These are phyloP conservation scores for Cryptococcus sp. DNA, from an alignment of 1,284 basidiomycete species.

Conservation along the genomic window DNA sequence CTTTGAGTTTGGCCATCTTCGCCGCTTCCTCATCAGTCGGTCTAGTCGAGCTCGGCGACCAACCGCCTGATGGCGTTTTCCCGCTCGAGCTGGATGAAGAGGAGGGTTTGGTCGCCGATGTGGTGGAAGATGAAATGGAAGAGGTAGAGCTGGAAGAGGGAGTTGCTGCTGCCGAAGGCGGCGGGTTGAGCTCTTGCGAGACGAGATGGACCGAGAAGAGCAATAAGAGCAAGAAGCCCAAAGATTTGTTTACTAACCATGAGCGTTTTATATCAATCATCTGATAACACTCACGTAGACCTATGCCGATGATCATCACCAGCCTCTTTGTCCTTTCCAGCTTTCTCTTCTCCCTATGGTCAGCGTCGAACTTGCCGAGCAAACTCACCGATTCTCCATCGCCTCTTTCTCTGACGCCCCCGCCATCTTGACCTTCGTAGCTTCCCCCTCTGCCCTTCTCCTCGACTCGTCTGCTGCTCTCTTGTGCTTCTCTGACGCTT, in stretches of 20 bases:
- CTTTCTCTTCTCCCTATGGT: constrained; percentile 27
- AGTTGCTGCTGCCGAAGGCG: background rate
- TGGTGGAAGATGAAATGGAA: constrained; percentile 3
- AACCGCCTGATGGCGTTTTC: too few species aligned
- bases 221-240: constrained; percentile 29
- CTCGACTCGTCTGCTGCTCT: constrained; percentile 2
- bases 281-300: constrained; percentile 22
- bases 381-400: constrained; percentile 14
- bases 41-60: background rate
- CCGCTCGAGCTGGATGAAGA: constrained; percentile 1
- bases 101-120: constrained; percentile 1
- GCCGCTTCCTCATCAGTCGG: constrained; percentile 11
- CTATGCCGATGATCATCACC: constrained; percentile 36
- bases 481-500: background rate
- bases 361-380: background rate
- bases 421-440: constrained; percentile 1
- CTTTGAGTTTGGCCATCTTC: constrained; percentile 24
- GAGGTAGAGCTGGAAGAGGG: constrained; percentile 3
- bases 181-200: constrained; percentile 29
- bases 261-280: background rate
- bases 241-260: constrained; percentile 22
- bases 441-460: constrained; percentile 6
- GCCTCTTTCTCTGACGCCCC: constrained; percentile 6
- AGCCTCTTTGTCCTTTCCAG: constrained; percentile 31
- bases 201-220: constrained; percentile 32